Base-by-base conservation (phyloP, 768 basidiomycete genomes). In the Tulasnella sp. region DNA sequence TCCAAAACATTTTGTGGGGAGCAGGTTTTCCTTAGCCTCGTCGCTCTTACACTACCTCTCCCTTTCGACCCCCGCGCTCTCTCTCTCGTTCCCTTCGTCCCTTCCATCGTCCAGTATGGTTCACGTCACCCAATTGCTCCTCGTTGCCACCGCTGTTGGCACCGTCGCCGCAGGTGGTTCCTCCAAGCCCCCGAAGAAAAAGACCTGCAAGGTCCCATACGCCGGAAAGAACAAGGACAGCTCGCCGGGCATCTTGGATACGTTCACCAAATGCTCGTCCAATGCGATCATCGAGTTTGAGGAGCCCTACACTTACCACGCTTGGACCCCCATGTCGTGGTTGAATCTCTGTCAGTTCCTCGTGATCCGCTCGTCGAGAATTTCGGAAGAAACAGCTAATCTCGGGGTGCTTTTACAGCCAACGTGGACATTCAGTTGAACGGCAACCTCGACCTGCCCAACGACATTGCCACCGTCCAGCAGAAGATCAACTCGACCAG, bases 381-480 rank as follows among this genome's bases (percentile, higher is more conserved):
- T 7, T 10, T 44, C 44, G 35, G n/a, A n/a, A n/a, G n/a, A n/a
- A n/a, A n/a, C n/a, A n/a, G n/a, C n/a, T n/a, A n/a, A n/a, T n/a
- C n/a, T n/a, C n/a, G n/a, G 51, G 51, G 51, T 57, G 23, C 5
- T 32, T 26, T 67, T 32, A 20, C 29, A 79, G 79, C 42, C 11
- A 86, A 86, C 78, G 86, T 87, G n/a, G 83, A 84, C 10, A 84
- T 88, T 20, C 83, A 82, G 39, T 77, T 88, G 16, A 82, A 86
- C 40, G 87, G 87, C 10, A 88, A 87, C 79, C 80, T 88, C 39
- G 81, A 85, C 77, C 85, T 88, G 10, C 87, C 87, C 0, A 84
- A 84, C 48, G 85, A 87, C 80, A 85, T 88, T 23, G 81, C 85
- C 5, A 82, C 82, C 70, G 85, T 88, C 29, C 87, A 88, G 77